These are phyloP conservation scores for Kuraishia hungarica DNA, from an alignment of 805 yeast species.

Conservation along the genomic window DNA sequence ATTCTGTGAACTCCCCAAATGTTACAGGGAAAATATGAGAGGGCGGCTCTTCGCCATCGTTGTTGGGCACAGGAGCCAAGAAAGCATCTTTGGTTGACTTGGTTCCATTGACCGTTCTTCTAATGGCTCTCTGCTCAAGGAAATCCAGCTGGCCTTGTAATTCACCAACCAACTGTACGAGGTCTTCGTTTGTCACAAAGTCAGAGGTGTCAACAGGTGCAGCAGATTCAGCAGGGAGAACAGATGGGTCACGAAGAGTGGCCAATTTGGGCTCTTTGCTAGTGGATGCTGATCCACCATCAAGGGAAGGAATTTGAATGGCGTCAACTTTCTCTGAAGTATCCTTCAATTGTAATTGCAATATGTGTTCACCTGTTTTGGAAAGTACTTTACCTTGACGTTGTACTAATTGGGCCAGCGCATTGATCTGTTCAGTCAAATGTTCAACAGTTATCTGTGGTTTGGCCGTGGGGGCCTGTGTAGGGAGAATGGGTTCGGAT, in stretches of 20 bases:
- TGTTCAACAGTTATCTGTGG: slow-evolving; percentile 12
- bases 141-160: slow-evolving; percentile 79
- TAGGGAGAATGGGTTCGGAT: neutral
- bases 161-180: slow-evolving; percentile 82
- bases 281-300: slow-evolving; percentile 5
- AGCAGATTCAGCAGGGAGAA: neutral
- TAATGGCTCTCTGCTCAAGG: slow-evolving; percentile 67
- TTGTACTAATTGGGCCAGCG: slow-evolving; percentile 43
- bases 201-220: slow-evolving; percentile 36
- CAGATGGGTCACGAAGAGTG: slow-evolving; percentile 11
- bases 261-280: slow-evolving; percentile 1
- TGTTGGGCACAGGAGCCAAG: slow-evolving; percentile 65
- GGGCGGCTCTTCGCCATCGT: slow-evolving; percentile 68
- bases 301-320: slow-evolving; percentile 15
- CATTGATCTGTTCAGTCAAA: slow-evolving; percentile 37
- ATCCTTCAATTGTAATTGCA: slow-evolving; percentile 60
- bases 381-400: slow-evolving; percentile 62
- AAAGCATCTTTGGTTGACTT: slow-evolving; percentile 30
- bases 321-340: slow-evolving; percentile 22
- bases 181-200: slow-evolving; percentile 72
- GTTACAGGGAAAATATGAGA: slow-evolving; percentile 49
- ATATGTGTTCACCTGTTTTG: slow-evolving; percentile 72
- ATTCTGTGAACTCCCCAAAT: slow-evolving; percentile 37
- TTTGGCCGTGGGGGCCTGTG: neutral
- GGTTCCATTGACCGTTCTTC: slow-evolving; percentile 60